phyloP scores from a whole-genome alignment of 2,329 filamentous ascomycete species.

The Aureobasidium leucospermi region DNA sequence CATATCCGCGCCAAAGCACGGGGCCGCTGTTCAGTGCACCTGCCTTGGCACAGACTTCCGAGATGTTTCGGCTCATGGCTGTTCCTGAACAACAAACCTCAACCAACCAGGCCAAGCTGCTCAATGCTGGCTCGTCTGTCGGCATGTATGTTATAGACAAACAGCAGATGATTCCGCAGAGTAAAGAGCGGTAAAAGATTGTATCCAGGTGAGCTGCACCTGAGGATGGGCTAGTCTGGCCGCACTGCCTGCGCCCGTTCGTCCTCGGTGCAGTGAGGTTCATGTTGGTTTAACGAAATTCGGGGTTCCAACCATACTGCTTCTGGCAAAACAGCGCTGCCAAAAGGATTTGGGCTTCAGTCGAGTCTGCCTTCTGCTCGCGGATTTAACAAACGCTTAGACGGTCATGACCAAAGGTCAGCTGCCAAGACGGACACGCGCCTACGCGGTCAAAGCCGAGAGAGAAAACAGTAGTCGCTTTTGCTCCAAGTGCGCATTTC shows the following conservation, averaged over 20 bases:
- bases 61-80: slow-evolving; percentile 1
- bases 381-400: not conserved
- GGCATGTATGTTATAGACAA: no score
- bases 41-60: slow-evolving; percentile 3
- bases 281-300: no score
- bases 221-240: no score
- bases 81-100: not conserved
- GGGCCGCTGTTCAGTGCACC: slow-evolving; percentile 16
- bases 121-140: not conserved
- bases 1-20: slow-evolving; percentile 22
- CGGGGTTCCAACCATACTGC: not conserved
- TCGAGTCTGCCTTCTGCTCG: not conserved
- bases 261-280: no score
- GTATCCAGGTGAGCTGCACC: no score
- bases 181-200: no score
- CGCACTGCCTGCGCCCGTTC: no score
- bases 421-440: slow-evolving; percentile 2
- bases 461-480: not conserved
- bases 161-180: no score
- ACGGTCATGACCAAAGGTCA: not conserved
- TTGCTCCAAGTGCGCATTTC: not conserved
- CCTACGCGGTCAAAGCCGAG: not conserved
- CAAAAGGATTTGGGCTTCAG: not conserved
- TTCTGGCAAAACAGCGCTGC: not conserved
- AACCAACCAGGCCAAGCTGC: not conserved